Evolutionary conservation across 495 filamentous ascomycete genomes (phyloP), one percentile per base, ranked within the genome.

Genomic region (Penicillium paradoxum): DNA sequence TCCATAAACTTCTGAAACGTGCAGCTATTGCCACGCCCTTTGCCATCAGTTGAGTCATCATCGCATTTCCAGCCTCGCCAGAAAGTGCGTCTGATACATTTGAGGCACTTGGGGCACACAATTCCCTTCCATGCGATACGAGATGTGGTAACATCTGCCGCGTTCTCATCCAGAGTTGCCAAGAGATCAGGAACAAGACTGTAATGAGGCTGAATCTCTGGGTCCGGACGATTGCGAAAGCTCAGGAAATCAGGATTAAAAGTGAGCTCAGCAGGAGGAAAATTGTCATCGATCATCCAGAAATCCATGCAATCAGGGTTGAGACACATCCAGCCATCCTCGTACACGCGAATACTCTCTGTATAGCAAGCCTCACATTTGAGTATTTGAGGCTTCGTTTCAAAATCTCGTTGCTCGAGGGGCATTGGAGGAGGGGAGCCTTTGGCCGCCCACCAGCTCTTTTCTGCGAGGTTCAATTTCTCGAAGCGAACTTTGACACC

Each of bases 291-390:
- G 0, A 68, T 33, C 10, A 62, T 69, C 74, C 85, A 91, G 70
- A 87, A 91, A 0, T 42, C 10, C 0, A 11, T 1, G 57, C 90
- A 96, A 0, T 33, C 27, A 0, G 71, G 58, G 2, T 85, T 71
- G 6, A 93, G 64, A 55, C 90, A 96, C 51, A 84, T 79, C 87
- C 87, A 95, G 0, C 84, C 86, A 53, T 73, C 51, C 14, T 72
- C 54, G 47, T 82, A 86, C 0, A 86, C 53, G 15, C 72, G 71
- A 5, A 59, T 58, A 25, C 69, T 79, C 0, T 51, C 29, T 2
- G 53, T 29, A 0, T 33, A 37, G 53, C 84, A 87, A 6, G 1
- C 15, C 4, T 10, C 3, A 53, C 84, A 87, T 3, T 48, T 41
- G 0, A 14, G 1, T 0, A 1, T 53, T 59, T 78, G 10, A 8